phyloP scores from a whole-genome alignment of 2,329 filamentous ascomycete species.

The Cytospora chrysosperma region DNA sequence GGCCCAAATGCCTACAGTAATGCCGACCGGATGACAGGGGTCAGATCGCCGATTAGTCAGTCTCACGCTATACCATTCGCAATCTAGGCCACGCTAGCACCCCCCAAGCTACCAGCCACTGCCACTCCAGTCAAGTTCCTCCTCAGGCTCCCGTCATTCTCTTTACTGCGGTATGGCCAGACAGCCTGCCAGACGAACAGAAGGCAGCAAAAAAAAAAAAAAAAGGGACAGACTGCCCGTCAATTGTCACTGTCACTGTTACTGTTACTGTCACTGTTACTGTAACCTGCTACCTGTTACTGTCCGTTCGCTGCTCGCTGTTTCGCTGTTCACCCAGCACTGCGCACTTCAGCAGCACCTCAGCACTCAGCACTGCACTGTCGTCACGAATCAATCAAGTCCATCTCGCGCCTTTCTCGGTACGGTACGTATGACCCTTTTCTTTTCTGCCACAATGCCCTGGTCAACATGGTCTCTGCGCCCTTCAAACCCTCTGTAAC shows the following conservation, averaged over 20 bases:
- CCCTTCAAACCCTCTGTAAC: conserved; percentile 11
- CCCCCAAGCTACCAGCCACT: too few relatives aligned
- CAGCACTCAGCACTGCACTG: background rate
- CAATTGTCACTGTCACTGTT: background rate
- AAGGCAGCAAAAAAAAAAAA: too few relatives aligned
- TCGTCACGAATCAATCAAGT: conserved; percentile 16
- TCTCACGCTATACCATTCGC: background rate
- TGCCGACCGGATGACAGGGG: background rate
- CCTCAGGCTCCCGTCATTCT: background rate
- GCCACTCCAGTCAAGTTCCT: background rate
- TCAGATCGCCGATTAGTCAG: background rate
- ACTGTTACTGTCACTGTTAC: background rate
- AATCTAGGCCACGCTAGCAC: background rate
- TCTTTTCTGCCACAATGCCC: conserved; percentile 17
- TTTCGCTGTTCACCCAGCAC: background rate
- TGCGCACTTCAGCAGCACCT: background rate
- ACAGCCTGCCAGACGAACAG: too few relatives aligned
- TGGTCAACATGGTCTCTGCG: conserved; percentile 7
- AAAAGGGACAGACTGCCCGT: background rate
- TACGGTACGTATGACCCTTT: conserved; percentile 24
- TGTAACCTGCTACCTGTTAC: background rate
- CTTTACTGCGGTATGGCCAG: background rate
- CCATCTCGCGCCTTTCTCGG: background rate
- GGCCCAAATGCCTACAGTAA: too few relatives aligned
- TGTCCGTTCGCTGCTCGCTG: too few relatives aligned